Base-by-base conservation (phyloP, 2,329 filamentous ascomycete genomes). In the Penicillium occitanis region DNA sequence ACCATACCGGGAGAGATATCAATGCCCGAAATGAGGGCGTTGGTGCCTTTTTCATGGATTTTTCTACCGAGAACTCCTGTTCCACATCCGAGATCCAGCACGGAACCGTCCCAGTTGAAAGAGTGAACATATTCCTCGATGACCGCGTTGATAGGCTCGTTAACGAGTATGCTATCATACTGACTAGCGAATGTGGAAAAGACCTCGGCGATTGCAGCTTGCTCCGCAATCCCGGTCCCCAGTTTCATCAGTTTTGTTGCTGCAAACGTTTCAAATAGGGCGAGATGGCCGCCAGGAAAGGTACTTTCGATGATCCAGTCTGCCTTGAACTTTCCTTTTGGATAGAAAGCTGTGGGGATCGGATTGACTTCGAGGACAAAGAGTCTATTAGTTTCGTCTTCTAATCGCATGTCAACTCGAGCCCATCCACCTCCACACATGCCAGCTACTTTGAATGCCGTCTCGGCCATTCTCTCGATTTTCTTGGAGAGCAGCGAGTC, bases 201-300 rank as follows among this genome's bases (percentile, higher is more conserved):
- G 46, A 50, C 7, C n/a, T 19, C n/a, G 46, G n/a, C 25, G n/a
- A 50, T 25, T 19, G n/a, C 25, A 19, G n/a, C 25, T 19, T 50
- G 46, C 25, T 19, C 61, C 28, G 46, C 61, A 42, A 28, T 65
- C 62, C 35, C 44, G 42, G 19, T 58, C 22, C 63, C 57, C 4
- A 62, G 22, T 65, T 61, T 62, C 22, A 67, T 67, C 46, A 61
- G 55, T 30, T 67, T 65, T 6, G 55, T 67, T 6, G 66, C 46
- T 10, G 64, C n/a, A n/a, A 67, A 55, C 66, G 65, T 65, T 22
- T 67, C 63, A 14, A 67, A 67, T 33, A 67, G 64, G 14, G 66
- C 66, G 19, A 30, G 22, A 17, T 67, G 66, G 5, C 62, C 66
- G 11, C 66, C 66, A 14, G 66, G 66, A 37, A 61, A 67, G 46